Base-by-base conservation (phyloP, 1,284 basidiomycete species). In the Trichosporon asahii region DNA sequence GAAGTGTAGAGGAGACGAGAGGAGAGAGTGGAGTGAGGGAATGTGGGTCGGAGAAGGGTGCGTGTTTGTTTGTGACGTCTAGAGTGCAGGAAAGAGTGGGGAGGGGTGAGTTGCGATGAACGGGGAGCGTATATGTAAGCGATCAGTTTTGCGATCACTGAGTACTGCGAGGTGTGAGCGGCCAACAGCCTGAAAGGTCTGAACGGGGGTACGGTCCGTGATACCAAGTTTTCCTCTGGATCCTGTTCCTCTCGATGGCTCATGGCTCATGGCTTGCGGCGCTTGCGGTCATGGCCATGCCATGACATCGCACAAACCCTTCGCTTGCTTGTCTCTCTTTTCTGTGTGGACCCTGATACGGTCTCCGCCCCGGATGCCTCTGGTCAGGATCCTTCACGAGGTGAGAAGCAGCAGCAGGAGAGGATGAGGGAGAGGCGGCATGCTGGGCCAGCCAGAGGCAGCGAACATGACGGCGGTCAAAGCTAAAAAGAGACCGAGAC, bases 401-500 rank as follows among this genome's bases (percentile, higher is more conserved):
- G 21, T 53, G 49, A 53, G 49, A 53, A 53, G 49, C 49, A 53
- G 49, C 21, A 25, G 9, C 7, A 25, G 49, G 21, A 6, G 21
- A 25, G 11, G 15, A 9, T 33, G 31, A 46, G 15, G 18, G 44
- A 21, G 3, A 5, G 49, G 23, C 23, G 21, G 49, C 21, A 53
- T 53, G n/a, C 23, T 21, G 25, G n/a, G 49, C 23, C 49, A 53
- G 21, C 49, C 46, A 53, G 44, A n/a, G 49, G 11, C 23, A 53
- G 21, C 49, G 49, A 53, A 23, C 21, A 53, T 53, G 49, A 53
- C 49, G 49, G 49, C 23, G 49, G 49, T 23, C 49, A 53, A 12
- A 53, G 49, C 49, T 53, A 53, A 53, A 53, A 53, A 53, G 21
- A 44, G 49, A 53, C 49, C 49, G n/a, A 53, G 49, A 53, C 49